Evolutionary conservation across 2,329 filamentous ascomycete species (phyloP).

Genomic region (Fusarium euwallaceae): DNA sequence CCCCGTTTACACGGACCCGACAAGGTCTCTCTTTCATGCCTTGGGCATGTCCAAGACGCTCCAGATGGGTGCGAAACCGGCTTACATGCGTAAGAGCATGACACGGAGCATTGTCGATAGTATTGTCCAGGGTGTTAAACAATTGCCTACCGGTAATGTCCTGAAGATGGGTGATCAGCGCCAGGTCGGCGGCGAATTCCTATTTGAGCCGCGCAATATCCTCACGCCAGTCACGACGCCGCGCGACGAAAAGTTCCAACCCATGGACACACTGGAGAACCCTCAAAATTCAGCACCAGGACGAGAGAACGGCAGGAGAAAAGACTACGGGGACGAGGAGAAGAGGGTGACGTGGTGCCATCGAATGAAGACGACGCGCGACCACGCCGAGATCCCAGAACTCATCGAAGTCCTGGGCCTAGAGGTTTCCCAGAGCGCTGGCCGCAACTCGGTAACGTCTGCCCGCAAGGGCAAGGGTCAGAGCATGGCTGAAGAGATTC

Average conservation of each 20-base stretch:
- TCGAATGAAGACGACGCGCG: slow-evolving; percentile 82
- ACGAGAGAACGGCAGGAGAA: neutral
- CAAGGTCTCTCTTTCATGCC: slow-evolving; percentile 72
- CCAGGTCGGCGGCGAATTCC: slow-evolving; percentile 82
- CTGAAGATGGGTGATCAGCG: slow-evolving; percentile 74
- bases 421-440: slow-evolving; percentile 48
- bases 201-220: slow-evolving; percentile 73
- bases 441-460: slow-evolving; percentile 51
- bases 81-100: slow-evolving; percentile 72
- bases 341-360: slow-evolving; percentile 83
- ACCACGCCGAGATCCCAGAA: slow-evolving; percentile 80
- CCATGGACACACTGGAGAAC: slow-evolving; percentile 38
- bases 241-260: slow-evolving; percentile 49
- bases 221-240: slow-evolving; percentile 62
- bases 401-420: slow-evolving; percentile 74
- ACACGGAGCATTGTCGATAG: slow-evolving; percentile 63
- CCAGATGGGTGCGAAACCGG: slow-evolving; percentile 69
- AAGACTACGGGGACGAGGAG: slow-evolving; percentile 55
- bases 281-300: slow-evolving; percentile 2
- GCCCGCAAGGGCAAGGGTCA: slow-evolving; percentile 66
- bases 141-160: slow-evolving; percentile 69
- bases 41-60: slow-evolving; percentile 78
- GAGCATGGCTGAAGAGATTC: slow-evolving; percentile 65
- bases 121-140: slow-evolving; percentile 71
- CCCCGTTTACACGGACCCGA: slow-evolving; percentile 83